A percentile compares a stretch with the other conserved stretches of the same genome.
Evolutionary conservation across 768 basidiomycete species (phyloP).

Genomic region (Amanita inopinata): DNA sequence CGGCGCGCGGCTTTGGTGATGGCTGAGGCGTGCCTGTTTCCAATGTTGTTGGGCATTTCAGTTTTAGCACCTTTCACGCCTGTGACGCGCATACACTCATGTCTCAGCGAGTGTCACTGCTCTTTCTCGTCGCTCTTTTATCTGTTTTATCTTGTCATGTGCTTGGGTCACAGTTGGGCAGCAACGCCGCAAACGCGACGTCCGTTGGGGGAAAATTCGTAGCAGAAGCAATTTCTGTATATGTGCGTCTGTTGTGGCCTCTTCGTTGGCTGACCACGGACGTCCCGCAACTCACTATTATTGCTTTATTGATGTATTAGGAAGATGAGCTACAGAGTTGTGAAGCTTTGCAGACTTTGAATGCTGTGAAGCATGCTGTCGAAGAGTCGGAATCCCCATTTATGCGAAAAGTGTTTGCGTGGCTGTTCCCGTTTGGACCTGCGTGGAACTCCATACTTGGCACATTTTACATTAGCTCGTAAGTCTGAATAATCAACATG

Average conservation of each 20-base stretch:
- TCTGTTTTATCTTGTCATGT: slow-evolving; percentile 30
- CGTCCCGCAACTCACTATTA: not conserved
- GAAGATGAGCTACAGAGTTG: slow-evolving; percentile 33
- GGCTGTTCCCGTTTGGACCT: slow-evolving; percentile 85
- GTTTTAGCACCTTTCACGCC: not conserved
- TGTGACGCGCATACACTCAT: slow-evolving; percentile 14
- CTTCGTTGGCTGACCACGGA: slow-evolving; percentile 6
- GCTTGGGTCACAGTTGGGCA: not conserved
- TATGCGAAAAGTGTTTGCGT: slow-evolving; percentile 70
- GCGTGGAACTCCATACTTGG: slow-evolving; percentile 85
- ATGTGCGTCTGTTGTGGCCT: slow-evolving; percentile 13
- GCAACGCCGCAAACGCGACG: not conserved
- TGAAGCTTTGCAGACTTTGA: slow-evolving; percentile 34
- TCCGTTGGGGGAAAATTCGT: slow-evolving; percentile 1
- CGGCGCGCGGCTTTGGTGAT: too few relatives aligned
- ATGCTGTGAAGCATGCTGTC: slow-evolving; percentile 47
- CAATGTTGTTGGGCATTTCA: too few relatives aligned
- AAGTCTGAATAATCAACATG: slow-evolving; percentile 23
- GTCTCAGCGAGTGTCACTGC: slow-evolving; percentile 18
- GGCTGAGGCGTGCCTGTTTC: too few relatives aligned
- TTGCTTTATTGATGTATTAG: slow-evolving; percentile 14
- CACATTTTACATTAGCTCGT: slow-evolving; percentile 97
- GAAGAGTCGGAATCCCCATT: slow-evolving; percentile 61
- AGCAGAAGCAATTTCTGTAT: slow-evolving; percentile 16
- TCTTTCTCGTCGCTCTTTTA: slow-evolving; percentile 36